Evolutionary conservation across 352 stramenopile genomes (phyloP).

Genomic region (Pythium rhizo-oryzae): DNA sequence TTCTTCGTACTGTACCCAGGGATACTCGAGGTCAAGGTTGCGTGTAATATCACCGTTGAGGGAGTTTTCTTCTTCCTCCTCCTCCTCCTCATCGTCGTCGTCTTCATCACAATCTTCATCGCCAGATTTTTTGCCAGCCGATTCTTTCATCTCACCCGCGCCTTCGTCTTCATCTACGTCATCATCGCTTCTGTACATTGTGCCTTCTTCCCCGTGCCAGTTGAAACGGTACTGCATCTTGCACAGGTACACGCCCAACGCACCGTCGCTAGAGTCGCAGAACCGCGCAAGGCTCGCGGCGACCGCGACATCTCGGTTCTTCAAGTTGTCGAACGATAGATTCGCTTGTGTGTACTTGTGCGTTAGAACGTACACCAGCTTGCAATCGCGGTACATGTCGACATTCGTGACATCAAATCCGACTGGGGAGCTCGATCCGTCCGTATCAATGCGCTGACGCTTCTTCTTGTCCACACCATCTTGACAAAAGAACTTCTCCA

Average conservation of each 20-base stretch:
- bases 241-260: conserved; percentile 12
- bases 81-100: too few species aligned
- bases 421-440: background rate
- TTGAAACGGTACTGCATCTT: conserved; percentile 13
- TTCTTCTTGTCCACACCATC: conserved; percentile 6
- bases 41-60: background rate
- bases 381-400: background rate
- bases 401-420: conserved; percentile 14
- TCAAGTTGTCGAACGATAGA: conserved; percentile 18
- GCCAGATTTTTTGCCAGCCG: too few species aligned
- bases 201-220: conserved; percentile 6
- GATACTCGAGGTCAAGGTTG: background rate
- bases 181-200: conserved; percentile 4
- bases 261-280: conserved; percentile 18
- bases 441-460: background rate
- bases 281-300: conserved; percentile 10
- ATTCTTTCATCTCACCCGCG: background rate
- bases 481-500: conserved; percentile 15
- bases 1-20: background rate
- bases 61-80: too few species aligned
- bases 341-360: conserved; percentile 24
- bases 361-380: conserved; percentile 15
- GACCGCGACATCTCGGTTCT: conserved; percentile 16
- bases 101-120: too few species aligned
- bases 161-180: background rate